Conservation (phyloP, 441 rosid species). For the Jatropha podagrica region DNA sequence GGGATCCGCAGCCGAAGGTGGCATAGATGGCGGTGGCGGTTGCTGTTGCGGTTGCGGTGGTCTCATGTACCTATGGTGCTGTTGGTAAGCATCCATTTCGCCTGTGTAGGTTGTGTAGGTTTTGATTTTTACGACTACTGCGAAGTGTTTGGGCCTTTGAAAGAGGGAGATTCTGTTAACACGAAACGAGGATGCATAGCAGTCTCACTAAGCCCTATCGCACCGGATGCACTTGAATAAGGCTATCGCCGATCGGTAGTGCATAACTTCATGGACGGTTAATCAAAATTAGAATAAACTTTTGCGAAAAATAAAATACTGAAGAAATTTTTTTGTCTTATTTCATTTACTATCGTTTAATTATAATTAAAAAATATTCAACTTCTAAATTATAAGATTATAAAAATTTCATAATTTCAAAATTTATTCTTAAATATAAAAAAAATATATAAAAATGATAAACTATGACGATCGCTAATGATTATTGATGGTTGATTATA, state of each 20-base stretch:
- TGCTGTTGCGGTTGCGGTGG: slow-evolving; percentile 35
- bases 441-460: too few relatives aligned
- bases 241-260: background rate
- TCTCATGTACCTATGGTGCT: slow-evolving; percentile 53
- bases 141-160: background rate
- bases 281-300: too few relatives aligned
- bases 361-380: too few relatives aligned
- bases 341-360: too few relatives aligned
- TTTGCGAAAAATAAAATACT: too few relatives aligned
- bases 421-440: too few relatives aligned
- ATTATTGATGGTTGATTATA: too few relatives aligned
- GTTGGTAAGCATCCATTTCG: slow-evolving; percentile 77
- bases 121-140: background rate
- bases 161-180: background rate
- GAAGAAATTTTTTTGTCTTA: too few relatives aligned
- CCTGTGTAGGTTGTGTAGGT: background rate
- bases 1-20: slow-evolving; percentile 54
- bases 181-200: background rate
- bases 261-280: background rate
- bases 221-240: background rate
- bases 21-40: slow-evolving; percentile 24
- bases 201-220: background rate
- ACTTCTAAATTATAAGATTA: too few relatives aligned
- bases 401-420: too few relatives aligned
- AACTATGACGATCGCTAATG: too few relatives aligned